Evolutionary conservation across 179 eudicot species (phyloP).

Genomic region (Patellifolia procumbens): DNA sequence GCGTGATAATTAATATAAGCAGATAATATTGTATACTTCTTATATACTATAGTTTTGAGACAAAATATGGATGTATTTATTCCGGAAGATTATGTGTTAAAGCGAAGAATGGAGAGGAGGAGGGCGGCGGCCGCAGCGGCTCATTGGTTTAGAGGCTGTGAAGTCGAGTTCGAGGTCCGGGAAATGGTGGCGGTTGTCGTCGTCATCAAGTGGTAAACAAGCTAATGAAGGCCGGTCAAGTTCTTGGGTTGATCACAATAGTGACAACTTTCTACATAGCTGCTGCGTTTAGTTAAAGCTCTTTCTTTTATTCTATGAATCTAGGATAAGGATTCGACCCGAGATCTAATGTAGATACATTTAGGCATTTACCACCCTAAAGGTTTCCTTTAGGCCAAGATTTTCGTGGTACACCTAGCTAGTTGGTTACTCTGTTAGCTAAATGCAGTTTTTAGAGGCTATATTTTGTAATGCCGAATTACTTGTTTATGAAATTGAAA

Average conservation of each 20-base stretch:
- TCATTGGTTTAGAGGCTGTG: background rate
- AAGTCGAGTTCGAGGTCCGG: background rate
- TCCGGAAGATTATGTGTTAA: conserved; percentile 24
- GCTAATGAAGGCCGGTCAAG: background rate
- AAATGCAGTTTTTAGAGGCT: too few species aligned
- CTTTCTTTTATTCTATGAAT: background rate
- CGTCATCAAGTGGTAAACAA: conserved; percentile 4
- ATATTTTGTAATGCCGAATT: too few species aligned
- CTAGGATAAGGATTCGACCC: too few species aligned
- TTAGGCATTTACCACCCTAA: too few species aligned
- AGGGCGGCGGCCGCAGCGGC: background rate
- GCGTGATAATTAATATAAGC: background rate
- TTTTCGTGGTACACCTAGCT: background rate
- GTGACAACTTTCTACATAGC: conserved; percentile 18
- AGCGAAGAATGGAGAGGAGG: conserved; percentile 27
- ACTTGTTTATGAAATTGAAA: too few species aligned
- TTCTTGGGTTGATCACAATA: conserved; percentile 23
- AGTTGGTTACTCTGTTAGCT: too few species aligned
- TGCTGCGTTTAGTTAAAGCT: conserved; percentile 9
- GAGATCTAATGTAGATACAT: too few species aligned
- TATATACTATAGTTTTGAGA: too few species aligned
- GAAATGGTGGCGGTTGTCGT: background rate
- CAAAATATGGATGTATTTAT: conserved; percentile 28
- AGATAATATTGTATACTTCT: background rate
- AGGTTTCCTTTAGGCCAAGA: too few species aligned